These are phyloP conservation scores for Syzygium jambos DNA, from an alignment of 345 rosid species.

Conservation along the genomic window DNA sequence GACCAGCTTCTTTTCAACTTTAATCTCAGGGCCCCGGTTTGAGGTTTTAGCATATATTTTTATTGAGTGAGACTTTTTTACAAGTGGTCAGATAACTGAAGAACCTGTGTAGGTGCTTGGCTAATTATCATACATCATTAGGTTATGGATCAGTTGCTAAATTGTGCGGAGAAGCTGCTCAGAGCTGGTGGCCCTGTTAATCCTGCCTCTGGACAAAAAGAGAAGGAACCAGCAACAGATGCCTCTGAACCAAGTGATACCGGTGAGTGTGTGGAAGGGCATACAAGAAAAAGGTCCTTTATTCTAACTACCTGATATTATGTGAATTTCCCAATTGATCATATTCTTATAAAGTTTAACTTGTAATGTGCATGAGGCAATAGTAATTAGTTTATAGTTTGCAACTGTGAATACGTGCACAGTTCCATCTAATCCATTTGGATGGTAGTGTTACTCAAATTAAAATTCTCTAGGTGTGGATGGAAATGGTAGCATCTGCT, in stretches of 20 bases:
- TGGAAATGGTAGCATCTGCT: neutral
- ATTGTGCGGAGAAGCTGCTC: slow-evolving; percentile 48
- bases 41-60: too few relatives aligned
- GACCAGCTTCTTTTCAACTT: too few relatives aligned
- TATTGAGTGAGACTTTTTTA: too few relatives aligned
- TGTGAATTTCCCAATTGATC: neutral
- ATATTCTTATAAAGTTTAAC: neutral
- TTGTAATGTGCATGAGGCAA: neutral
- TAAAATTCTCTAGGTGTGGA: neutral
- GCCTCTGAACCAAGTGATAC: slow-evolving; percentile 13
- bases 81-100: too few relatives aligned
- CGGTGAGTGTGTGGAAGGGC: slow-evolving; percentile 29
- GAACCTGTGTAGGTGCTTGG: neutral
- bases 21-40: too few relatives aligned
- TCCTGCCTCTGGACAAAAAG: slow-evolving; percentile 9
- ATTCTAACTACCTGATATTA: neutral
- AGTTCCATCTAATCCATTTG: neutral
- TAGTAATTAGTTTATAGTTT: neutral
- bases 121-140: slow-evolving; percentile 5
- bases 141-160: slow-evolving; percentile 60
- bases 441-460: neutral
- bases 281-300: neutral
- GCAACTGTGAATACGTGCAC: neutral
- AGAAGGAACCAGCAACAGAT: slow-evolving; percentile 14
- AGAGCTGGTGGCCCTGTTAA: slow-evolving; percentile 18